These are phyloP conservation scores for Trichomonas vaginalis DNA, from an alignment of 208 protist genomes.

Conservation along the genomic window DNA sequence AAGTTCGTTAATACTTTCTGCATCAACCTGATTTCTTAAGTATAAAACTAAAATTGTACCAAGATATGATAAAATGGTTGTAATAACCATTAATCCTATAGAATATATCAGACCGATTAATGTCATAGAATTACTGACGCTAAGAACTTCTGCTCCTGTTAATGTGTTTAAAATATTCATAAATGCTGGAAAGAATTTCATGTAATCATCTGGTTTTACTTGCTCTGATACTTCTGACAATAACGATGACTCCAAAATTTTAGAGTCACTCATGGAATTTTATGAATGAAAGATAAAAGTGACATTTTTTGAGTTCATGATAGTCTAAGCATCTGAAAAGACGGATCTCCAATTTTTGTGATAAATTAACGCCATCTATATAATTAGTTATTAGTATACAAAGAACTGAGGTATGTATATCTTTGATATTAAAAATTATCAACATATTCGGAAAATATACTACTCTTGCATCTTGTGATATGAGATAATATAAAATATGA, in stretches of 20 bases:
- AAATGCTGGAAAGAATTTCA: neutral
- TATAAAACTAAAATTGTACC: neutral
- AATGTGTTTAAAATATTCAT: neutral
- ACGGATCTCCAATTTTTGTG: too few species aligned
- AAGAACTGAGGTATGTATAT: too few species aligned
- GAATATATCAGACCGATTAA: neutral
- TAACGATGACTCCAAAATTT: neutral
- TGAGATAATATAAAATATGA: too few species aligned
- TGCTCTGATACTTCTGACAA: neutral
- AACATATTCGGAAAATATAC: too few species aligned
- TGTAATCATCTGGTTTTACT: neutral
- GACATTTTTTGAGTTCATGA: too few species aligned
- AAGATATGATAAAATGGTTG: neutral
- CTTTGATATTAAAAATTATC: too few species aligned
- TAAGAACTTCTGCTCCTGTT: neutral
- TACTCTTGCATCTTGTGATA: too few species aligned
- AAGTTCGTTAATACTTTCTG: neutral
- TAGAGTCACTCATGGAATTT: too few species aligned
- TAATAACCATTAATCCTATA: neutral
- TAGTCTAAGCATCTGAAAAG: too few species aligned
- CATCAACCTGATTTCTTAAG: neutral
- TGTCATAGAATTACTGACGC: neutral
- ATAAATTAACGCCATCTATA: too few species aligned
- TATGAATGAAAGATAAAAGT: too few species aligned
- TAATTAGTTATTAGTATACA: too few species aligned